A percentile compares a stretch with the other conserved stretches of the same genome.
phyloP scores from a whole-genome alignment of 768 basidiomycete genomes.

The Suillus hirtellus region DNA sequence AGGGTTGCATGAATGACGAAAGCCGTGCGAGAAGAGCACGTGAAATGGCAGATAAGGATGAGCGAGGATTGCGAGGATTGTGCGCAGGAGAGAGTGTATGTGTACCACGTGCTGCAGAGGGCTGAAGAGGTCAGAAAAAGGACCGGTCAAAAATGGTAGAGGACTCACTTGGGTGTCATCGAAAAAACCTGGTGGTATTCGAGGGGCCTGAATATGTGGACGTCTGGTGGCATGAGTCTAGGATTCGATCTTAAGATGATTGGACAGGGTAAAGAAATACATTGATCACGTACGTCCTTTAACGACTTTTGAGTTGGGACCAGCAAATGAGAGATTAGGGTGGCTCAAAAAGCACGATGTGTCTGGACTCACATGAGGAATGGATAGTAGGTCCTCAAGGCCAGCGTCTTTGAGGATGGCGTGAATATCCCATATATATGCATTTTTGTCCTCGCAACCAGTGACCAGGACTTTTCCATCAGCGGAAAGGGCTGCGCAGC shows the following conservation, averaged over 20 bases:
- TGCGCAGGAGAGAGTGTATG: not conserved
- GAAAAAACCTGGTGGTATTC: not conserved
- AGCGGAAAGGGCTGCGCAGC: too few species aligned
- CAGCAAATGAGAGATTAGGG: not conserved
- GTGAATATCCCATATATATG: not conserved
- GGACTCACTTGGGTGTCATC: not conserved
- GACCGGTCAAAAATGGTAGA: not conserved
- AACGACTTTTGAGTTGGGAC: not conserved
- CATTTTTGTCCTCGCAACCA: not conserved
- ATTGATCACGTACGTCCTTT: not conserved
- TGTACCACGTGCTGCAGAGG: not conserved
- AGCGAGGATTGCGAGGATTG: not conserved
- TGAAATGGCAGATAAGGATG: not conserved
- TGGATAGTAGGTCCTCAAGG: not conserved
- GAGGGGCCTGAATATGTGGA: not conserved
- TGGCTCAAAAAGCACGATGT: not conserved
- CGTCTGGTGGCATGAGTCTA: not conserved
- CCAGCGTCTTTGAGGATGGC: not conserved
- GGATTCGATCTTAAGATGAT: not conserved
- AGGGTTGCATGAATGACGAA: not conserved
- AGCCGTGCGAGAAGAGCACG: not conserved
- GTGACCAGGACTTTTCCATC: too few species aligned
- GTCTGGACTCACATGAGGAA: not conserved
- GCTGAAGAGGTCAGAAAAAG: not conserved
- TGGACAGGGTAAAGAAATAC: not conserved